These are phyloP conservation scores for Fusarium cicatricum DNA, from an alignment of 2,329 filamentous ascomycete genomes.

Conservation along the genomic window DNA sequence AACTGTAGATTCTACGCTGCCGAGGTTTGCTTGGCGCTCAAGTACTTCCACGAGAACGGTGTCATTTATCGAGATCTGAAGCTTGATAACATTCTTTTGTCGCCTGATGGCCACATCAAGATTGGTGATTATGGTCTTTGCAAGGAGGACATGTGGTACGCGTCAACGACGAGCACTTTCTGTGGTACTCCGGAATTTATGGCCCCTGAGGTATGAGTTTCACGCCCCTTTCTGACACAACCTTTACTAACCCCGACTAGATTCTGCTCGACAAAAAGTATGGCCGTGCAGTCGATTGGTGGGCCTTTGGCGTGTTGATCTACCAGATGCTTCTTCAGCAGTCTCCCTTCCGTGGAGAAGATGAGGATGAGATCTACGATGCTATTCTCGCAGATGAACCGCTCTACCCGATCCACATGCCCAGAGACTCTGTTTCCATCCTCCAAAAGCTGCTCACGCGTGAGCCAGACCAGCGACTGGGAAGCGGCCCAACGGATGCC, in stretches of 20 bases:
- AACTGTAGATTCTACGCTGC: constrained; percentile 87
- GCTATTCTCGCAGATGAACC: constrained; percentile 97
- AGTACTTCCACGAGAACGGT: constrained; percentile 99
- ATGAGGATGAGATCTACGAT: constrained; percentile 99
- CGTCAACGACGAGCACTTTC: constrained; percentile 95
- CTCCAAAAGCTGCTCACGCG: constrained; percentile 96
- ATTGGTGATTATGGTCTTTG: constrained; percentile 98
- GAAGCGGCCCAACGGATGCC: constrained; percentile 94
- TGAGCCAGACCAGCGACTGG: constrained; percentile 91
- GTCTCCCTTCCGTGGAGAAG: constrained; percentile 97
- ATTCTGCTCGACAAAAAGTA: constrained; percentile 99
- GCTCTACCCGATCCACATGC: constrained; percentile 98
- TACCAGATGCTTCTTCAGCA: constrained; percentile 99
- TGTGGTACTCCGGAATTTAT: constrained; percentile 99
- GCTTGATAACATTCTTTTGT: constrained; percentile 89
- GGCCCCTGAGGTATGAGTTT: constrained; percentile 83
- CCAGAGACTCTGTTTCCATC: constrained; percentile 95
- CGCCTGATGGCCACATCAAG: constrained; percentile 96
- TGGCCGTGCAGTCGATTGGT: constrained; percentile 97
- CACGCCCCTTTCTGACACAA: not conserved
- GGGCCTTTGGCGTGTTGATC: constrained; percentile 98
- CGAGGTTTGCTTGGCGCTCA: constrained; percentile 94
- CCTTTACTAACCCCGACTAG: constrained; percentile 56
- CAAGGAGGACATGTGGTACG: constrained; percentile 99
- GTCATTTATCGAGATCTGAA: constrained; percentile 99